Evolutionary conservation across 306 rosid genomes (phyloP).

Genomic region (Hippophae gyantsensis): DNA sequence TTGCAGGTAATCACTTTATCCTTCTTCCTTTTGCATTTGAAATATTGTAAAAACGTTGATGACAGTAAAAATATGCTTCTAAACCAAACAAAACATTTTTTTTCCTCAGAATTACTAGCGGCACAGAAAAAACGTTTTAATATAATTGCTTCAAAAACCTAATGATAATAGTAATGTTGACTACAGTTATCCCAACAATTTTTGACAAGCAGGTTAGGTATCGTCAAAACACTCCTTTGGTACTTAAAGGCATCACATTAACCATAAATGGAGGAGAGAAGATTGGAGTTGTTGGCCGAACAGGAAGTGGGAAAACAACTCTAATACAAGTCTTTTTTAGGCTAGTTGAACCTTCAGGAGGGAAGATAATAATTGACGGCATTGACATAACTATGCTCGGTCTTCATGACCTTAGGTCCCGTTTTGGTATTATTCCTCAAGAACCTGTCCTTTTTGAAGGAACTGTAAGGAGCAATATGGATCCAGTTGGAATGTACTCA

Average conservation of each 20-base stretch:
- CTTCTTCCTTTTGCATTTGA: too few relatives aligned
- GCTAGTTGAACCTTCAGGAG: slow-evolving; percentile 91
- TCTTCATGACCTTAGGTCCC: slow-evolving; percentile 87
- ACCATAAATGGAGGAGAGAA: slow-evolving; percentile 86
- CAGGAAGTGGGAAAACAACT: slow-evolving; percentile 95
- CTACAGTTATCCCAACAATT: background rate
- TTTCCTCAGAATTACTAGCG: too few relatives aligned
- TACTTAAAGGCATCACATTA: slow-evolving; percentile 74
- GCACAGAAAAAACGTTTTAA: too few relatives aligned
- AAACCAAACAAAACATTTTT: too few relatives aligned
- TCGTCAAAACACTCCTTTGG: slow-evolving; percentile 83
- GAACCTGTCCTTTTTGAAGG: slow-evolving; percentile 99
- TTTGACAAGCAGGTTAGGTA: slow-evolving; percentile 63
- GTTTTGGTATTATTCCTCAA: slow-evolving; percentile 94
- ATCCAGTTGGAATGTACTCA: slow-evolving; percentile 57
- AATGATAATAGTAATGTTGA: too few relatives aligned
- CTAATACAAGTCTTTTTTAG: slow-evolving; percentile 84
- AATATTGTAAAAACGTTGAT: too few relatives aligned
- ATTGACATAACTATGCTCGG: slow-evolving; percentile 63
- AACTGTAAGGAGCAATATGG: slow-evolving; percentile 79
- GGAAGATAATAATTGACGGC: slow-evolving; percentile 71
- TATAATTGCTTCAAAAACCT: too few relatives aligned
- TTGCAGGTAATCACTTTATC: slow-evolving; percentile 44
- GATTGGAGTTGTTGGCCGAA: slow-evolving; percentile 87
- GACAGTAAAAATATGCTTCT: too few relatives aligned